Evolutionary conservation across 2,329 filamentous ascomycete genomes (phyloP).

Genomic region (Xylaria sp.): DNA sequence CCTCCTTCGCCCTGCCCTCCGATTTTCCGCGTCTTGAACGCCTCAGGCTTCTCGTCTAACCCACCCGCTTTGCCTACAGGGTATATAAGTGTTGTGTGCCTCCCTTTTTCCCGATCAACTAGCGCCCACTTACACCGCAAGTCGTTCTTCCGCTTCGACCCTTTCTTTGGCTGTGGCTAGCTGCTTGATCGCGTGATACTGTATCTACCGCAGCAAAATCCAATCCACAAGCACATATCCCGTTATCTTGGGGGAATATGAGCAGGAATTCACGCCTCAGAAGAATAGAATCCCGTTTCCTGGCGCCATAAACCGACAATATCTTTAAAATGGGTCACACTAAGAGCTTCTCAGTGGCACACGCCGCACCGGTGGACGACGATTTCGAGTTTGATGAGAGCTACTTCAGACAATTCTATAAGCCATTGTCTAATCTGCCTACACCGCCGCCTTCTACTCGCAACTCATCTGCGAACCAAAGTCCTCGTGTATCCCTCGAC

Average conservation of each 20-base stretch:
- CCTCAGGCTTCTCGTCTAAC: neutral
- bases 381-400: conserved; percentile 63
- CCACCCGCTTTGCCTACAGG: conserved; percentile 2
- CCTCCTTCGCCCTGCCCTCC: conserved; percentile 35
- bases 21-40: conserved; percentile 38
- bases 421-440: conserved; percentile 74
- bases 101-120: conserved; percentile 10
- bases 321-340: conserved; percentile 49
- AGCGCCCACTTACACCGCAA: conserved; percentile 31
- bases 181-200: conserved; percentile 44
- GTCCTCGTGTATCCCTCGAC: conserved; percentile 56
- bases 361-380: conserved; percentile 51
- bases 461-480: conserved; percentile 57
- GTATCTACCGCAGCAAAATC: conserved; percentile 33
- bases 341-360: conserved; percentile 48
- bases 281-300: conserved; percentile 39
- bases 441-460: conserved; percentile 71
- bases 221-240: conserved; percentile 33
- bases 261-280: conserved; percentile 39
- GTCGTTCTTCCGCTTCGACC: conserved; percentile 15
- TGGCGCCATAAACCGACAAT: conserved; percentile 41
- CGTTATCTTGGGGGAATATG: conserved; percentile 42
- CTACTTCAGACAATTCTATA: conserved; percentile 70
- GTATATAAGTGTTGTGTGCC: conserved; percentile 24
- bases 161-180: conserved; percentile 7